phyloP scores from a whole-genome alignment of 2,329 filamentous ascomycete genomes.

The Cryphonectria parasitica region DNA sequence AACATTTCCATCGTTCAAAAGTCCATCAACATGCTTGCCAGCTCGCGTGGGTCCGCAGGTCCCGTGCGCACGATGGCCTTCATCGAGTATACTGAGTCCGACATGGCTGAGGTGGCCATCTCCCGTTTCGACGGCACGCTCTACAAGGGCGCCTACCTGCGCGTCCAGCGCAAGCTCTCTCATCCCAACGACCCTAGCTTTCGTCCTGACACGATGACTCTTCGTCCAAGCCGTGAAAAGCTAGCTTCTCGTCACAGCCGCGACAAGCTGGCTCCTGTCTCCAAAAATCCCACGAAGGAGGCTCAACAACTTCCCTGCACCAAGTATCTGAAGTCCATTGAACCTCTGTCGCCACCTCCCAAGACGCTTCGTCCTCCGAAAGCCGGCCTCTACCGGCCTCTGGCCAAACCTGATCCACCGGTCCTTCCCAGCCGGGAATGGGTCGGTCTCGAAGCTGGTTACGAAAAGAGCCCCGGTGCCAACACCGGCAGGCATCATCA shows the following conservation, averaged over 20 bases:
- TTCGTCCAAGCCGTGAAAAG: slow-evolving; percentile 20
- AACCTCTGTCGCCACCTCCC: too few relatives aligned
- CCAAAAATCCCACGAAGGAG: too few relatives aligned
- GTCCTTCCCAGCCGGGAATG: too few relatives aligned
- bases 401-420: too few relatives aligned
- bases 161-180: slow-evolving; percentile 28
- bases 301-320: too few relatives aligned
- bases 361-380: too few relatives aligned
- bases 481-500: too few relatives aligned
- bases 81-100: slow-evolving; percentile 31
- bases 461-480: too few relatives aligned
- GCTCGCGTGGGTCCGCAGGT: background rate
- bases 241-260: background rate
- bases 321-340: too few relatives aligned
- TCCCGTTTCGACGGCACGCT: slow-evolving; percentile 20
- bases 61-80: slow-evolving; percentile 38
- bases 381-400: too few relatives aligned
- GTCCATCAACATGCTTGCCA: slow-evolving; percentile 22
- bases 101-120: slow-evolving; percentile 30
- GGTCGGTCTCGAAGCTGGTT: too few relatives aligned
- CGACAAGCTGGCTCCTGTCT: too few relatives aligned
- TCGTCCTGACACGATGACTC: background rate
- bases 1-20: slow-evolving; percentile 37
- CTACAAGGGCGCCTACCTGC: slow-evolving; percentile 22
- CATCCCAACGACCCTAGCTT: slow-evolving; percentile 19